Base-by-base conservation (phyloP, 768 basidiomycete genomes). In the Russula ochroleuca region DNA sequence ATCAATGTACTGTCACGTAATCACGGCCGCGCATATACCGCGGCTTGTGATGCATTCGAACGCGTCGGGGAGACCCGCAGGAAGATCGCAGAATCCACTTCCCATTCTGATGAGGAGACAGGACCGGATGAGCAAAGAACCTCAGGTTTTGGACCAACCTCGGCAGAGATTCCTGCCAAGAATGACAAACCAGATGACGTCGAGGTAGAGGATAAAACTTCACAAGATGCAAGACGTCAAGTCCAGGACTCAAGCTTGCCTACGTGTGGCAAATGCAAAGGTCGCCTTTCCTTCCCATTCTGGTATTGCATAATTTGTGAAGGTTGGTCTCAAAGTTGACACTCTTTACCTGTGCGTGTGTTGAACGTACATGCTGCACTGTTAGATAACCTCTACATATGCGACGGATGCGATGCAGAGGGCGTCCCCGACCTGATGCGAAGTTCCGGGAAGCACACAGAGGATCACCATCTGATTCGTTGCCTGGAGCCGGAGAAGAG, bases 281-380 rank as follows among this genome's bases (percentile, higher is more conserved):
- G 65, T 9, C 40, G 21, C 2, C 58, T 72, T 21, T 45, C 64
- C 3, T 64, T 68, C 54, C 73, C 75, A 2, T 75, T 72, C 59
- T 75, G 74, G 73, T 74, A 70, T 28, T 75, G 73, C 58, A 68
- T 72, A 5, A 61, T 69, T 37, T 75, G 74, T 55, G 59, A 41
- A n/a, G 69, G 69, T 62, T 35, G 51, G 64, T 35, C 8, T 6
- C 35, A 8, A 8, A 5, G 10, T 3, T 35, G 4, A 8, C 35
- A 8, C 10, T 35, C 1, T 10, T 35, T 6, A 35, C 3, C 6
- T 8, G 7, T 35, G 7, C 35, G 10, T 8, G 35, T 10, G 4
- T 10, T 33, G 33, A 35, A 35, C 6, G 35, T 35, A 35, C 28
- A 5, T 28, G 35, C 1, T 35, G 35, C 3, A 6, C 7, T 35